phyloP scores from a whole-genome alignment of 1,139 yeast genomes.

The Eremothecium sinecaudum region DNA sequence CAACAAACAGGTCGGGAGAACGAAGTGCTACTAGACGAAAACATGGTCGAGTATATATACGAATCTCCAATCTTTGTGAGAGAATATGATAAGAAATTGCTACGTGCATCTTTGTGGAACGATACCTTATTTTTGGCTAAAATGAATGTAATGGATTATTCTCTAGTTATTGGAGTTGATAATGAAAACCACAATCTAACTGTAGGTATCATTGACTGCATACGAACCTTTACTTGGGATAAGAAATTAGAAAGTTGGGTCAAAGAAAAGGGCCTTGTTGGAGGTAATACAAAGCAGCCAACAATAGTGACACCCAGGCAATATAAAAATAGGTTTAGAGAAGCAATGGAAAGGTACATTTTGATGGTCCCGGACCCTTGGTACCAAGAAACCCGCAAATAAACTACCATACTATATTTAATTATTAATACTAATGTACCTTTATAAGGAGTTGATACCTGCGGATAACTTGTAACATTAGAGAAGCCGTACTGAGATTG shows the following conservation, averaged over 20 bases:
- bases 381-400: slow-evolving; percentile 37
- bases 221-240: slow-evolving; percentile 97
- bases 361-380: slow-evolving; percentile 89
- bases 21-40: slow-evolving; percentile 90
- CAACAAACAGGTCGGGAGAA: slow-evolving; percentile 93
- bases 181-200: slow-evolving; percentile 56
- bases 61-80: slow-evolving; percentile 92
- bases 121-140: slow-evolving; percentile 90
- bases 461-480: not conserved
- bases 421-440: not conserved
- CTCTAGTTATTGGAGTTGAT: slow-evolving; percentile 87
- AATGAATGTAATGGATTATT: slow-evolving; percentile 98
- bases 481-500: too few species aligned
- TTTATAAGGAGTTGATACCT: not conserved
- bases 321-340: slow-evolving; percentile 86
- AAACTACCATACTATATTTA: not conserved
- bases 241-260: slow-evolving; percentile 98
- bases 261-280: slow-evolving; percentile 83
- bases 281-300: slow-evolving; percentile 86
- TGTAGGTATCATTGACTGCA: slow-evolving; percentile 93
- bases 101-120: slow-evolving; percentile 86
- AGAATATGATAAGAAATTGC: slow-evolving; percentile 78
- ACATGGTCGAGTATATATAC: slow-evolving; percentile 95
- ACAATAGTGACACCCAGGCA: slow-evolving; percentile 96
- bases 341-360: slow-evolving; percentile 95